Evolutionary conservation across 1,139 yeast genomes (phyloP), one percentile per base, ranked within the genome.

Genomic region (Blastobotrys indianensis): DNA sequence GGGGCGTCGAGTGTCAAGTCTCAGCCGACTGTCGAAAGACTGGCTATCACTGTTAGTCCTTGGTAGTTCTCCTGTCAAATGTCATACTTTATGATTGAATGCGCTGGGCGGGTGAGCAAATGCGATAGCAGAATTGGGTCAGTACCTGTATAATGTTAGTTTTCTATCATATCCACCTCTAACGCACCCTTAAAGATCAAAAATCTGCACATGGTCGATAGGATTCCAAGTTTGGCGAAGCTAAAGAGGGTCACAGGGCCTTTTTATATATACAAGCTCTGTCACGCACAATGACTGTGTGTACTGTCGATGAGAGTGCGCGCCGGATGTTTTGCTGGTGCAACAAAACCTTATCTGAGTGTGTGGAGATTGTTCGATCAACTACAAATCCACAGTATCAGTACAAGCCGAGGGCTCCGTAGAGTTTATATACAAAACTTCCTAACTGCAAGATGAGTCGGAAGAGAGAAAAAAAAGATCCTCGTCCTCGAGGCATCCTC

Each of bases 101-200:
- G 98, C 0, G 96, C 97, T 0, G 98, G 98, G 50, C 88, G 78
- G 2, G 98, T 92, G 46, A 92, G 74, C 33, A 92, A 72, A 61
- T 90, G 94, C 7, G 95, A 86, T 39, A 92, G 74, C 41, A 85
- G 76, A 66, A 88, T 86, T 4, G 95, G 85, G 58, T 90, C 95
- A 40, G 76, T 77, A 17, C 85, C 81, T 65, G 41, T 37, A 9
- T 8, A 17, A 34, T 32, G 42, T 32, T 16, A 37, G 33, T 17
- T 23, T n/a, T 15, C 28, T 31, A 9, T 6, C 13, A 10, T 17
- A 16, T 32, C n/a, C 20, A 25, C 15, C n/a, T 25, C 7, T 5
- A n/a, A 31, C 56, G 13, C 52, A 58, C 72, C 77, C 56, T 78
- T 77, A 65, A 76, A 78, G 4, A 78, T 77, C 33, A 78, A 65